phyloP scores from a whole-genome alignment of 371 early-diverging fungal genomes.

The Apophysomyces sp. region DNA sequence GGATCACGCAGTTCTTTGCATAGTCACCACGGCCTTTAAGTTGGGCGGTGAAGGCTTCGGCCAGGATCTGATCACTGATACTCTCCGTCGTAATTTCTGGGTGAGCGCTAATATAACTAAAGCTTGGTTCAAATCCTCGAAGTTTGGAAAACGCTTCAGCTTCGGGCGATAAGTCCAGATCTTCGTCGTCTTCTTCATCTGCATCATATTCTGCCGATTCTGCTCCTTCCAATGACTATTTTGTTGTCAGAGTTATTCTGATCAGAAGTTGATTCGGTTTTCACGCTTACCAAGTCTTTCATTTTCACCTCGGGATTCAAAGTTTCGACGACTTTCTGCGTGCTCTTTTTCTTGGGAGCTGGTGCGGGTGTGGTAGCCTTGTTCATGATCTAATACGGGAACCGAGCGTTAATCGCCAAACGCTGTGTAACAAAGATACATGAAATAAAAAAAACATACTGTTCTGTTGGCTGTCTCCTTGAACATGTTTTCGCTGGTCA shows the following conservation, averaged over 20 bases:
- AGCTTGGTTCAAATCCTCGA: constrained; percentile 66
- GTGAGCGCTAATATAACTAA: constrained; percentile 66
- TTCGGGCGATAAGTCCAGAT: constrained; percentile 58
- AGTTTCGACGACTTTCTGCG: constrained; percentile 62
- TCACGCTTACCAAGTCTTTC: constrained; percentile 51
- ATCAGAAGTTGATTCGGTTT: background rate
- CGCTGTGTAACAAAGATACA: too few species aligned
- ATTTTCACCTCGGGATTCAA: constrained; percentile 64
- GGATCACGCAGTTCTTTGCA: constrained; percentile 79
- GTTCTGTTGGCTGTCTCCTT: constrained; percentile 76
- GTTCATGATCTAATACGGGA: constrained; percentile 43
- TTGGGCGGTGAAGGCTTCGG: constrained; percentile 81
- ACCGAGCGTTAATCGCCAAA: background rate
- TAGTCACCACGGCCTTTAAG: constrained; percentile 66
- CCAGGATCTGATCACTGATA: constrained; percentile 83
- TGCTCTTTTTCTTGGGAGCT: constrained; percentile 32
- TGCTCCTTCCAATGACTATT: constrained; percentile 7
- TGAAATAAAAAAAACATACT: constrained; percentile 28
- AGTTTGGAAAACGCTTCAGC: constrained; percentile 64
- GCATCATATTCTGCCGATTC: constrained; percentile 16
- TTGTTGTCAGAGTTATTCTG: background rate
- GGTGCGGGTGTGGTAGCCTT: constrained; percentile 33
- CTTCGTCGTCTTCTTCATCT: constrained; percentile 46
- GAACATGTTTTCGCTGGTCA: constrained; percentile 79
- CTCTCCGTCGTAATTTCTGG: constrained; percentile 68